Evolutionary conservation across 441 rosid genomes (phyloP), one percentile per base, ranked within the genome.

Genomic region (Rhodomyrtus psidioides): DNA sequence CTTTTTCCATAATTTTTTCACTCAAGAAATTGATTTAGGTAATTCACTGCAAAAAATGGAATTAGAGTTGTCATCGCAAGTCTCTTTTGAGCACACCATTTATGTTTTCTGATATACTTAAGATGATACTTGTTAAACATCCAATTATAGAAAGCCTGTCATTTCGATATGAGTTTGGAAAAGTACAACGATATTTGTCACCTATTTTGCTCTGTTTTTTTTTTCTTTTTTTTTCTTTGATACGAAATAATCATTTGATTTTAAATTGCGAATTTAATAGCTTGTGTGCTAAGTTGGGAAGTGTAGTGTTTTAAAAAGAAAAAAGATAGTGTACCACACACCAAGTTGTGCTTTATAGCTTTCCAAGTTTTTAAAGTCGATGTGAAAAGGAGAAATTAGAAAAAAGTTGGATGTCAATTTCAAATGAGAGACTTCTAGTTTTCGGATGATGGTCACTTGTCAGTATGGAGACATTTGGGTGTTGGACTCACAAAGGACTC

Each of bases 291-390:
- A 62, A 44, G 19, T 62, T 62, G 3, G 44, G 75, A 16, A 0
- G 44, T 62, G 9, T 2, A 7, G 12, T 62, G 9, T 30, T 4
- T 2, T 8, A 62, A 62, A 17, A 19, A 26, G 6, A 30, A 9
- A 62, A 4, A 17, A 1, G 2, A 30, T 16, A 17, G 0, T 0
- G 44, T 16, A 44, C 6, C 42, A 1, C 44, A 4, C 44, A 8
- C 12, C 44, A 0, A 16, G 75, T 39, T 19, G 12, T 28, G 9
- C 21, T 28, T 62, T 7, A 0, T 62, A 62, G 1, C 44, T 30
- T 62, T 62, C 24, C 6, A 8, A 62, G 75, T 62, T 24, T 62
- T 62, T 17, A 30, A 62, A 62, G 44, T 62, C 12, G 4, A 62
- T 30, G 44, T 30, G 24, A 30, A 62, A 17, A 8, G 75, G 24